Base-by-base conservation (phyloP, 2,329 filamentous ascomycete species). In the Aspergillus costaricaensis region DNA sequence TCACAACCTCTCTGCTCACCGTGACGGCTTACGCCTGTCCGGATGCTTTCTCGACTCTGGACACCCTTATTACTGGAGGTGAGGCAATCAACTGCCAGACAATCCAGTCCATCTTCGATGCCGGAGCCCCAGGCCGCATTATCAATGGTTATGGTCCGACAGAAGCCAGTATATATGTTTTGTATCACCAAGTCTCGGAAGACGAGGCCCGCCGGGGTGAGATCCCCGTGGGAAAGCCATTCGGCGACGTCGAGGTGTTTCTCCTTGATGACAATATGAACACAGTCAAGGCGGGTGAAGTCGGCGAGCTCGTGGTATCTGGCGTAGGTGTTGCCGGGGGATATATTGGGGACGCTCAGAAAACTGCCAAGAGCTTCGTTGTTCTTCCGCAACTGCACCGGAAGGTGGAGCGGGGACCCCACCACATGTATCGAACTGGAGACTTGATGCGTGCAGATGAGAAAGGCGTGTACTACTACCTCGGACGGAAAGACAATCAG, bases 321-420 rank as follows among this genome's bases (percentile, higher is more conserved):
- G 70, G 68, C 1, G 17, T 84, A 52, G 92, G 91, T 53, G 80
- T 96, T 19, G 89, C 91, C 2, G 88, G 91, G 70, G 88, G 88
- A 3, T 95, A 94, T 68, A 78, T 88, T 1, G 84, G 75, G 10
- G 67, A 81, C 5, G 77, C 79, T 0, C 80, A 84, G 58, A 83
- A 86, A 66, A 93, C 85, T 59, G 76, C 82, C 52, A 77, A 85
- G 65, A 92, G 93, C 74, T 95, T 95, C 65, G 69, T 94, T 6
- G 86, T 0, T 92, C 90, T 91, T 54, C 87, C 85, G 65, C 95
- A 88, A 76, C 84, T 55, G 17, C 19, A 23, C 3, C 17, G 17
- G 32, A 23, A 17, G 5, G 27, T 38, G 30, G 12, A 32, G n/a
- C 49, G 49, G n/a, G 49, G 49, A 14, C 49, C 49, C 14, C 30